Base-by-base conservation (phyloP, 2,329 filamentous ascomycete species). In the Macrophomina pseudophaseolina region DNA sequence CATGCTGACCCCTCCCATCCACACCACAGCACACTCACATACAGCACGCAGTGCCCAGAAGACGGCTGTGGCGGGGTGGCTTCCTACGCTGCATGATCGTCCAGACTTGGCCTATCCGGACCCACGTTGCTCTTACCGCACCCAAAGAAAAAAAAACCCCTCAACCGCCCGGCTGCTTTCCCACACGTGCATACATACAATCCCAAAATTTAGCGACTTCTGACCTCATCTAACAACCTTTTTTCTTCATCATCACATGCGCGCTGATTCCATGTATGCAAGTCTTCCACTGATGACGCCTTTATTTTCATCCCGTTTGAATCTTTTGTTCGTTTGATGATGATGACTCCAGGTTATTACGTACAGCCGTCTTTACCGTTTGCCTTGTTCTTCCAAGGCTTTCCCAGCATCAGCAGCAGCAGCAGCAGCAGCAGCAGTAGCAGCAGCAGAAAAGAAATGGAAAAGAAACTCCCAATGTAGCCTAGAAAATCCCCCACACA, bases 281-380 rank as follows among this genome's bases (percentile, higher is more conserved):
- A 11, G 42, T 5, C 32, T 32, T 59, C 33, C 32, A 5, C 53
- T 8, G 23, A 23, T 23, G 23, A 23, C 23, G 23, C 23, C 23
- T 23, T 23, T 23, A 23, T 23, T 23, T 23, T 23, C 23, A 3
- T 23, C 23, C 23, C 23, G 23, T 23, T 23, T 38, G 35, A 38
- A 2, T 8, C 7, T 12, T 35, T 18, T 30, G 11, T 49, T 11
- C 23, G 14, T 62, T 62, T n/a, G 11, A 62, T 62, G 32, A 49
- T 62, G 58, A 62, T 62, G 42, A 62, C 44, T 62, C 58, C 58
- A 23, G 18, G 30, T 62, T 33, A 62, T 62, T 62, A 62, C 58
- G 58, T 62, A 62, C 58, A 62, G 42, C 38, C 58, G 23, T 23
- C 23, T 23, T 23, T 23, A 23, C 23, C 23, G 23, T 23, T 62